Evolutionary conservation across 225 moss, liverwort and hornwort species (phyloP), one percentile per base, ranked within the genome.

Genomic region (Pleurozium schreberi): DNA sequence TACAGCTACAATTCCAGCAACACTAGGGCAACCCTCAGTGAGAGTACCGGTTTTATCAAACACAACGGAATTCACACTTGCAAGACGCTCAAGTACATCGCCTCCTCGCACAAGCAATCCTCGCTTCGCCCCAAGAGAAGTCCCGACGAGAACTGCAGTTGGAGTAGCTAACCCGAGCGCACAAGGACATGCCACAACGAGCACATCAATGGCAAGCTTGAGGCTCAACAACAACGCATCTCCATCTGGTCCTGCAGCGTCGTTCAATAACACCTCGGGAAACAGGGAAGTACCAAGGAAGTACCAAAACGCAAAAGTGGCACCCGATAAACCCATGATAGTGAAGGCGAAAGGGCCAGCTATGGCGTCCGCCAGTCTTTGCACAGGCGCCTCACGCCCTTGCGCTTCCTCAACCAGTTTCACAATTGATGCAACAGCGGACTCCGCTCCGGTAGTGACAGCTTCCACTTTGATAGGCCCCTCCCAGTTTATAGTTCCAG

Each of bases 21-120:
- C 96, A 57, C 93, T 95, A 65, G 98, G 98, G 88, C 92, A 91
- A 78, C 98, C 98, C 75, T 96, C 93, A n/a, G 98, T 98, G 26
- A 98, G 87, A 45, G 98, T 98, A 68, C 98, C 98, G 52, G 97
- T 98, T 87, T 98, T 98, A 57, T 98, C 98, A 89, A 98, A 96
- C 76, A 98, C 94, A 36, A 97, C 89, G 22, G 90, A 88, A 92
- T 96, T 89, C 40, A 97, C 94, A 67, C 93, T 91, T 84, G 98
- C 98, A 62, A 98, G 90, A 75, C 95, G 96, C 91, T 98, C 98
- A 53, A 98, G 91, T 13, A 96, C 96, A 79, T 98, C 98, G 81
- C 98, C 98, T 73, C 98, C 98, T 47, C 97, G 92, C 53, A 98
- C 91, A 79, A 98, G 71, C 27, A 98, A 89, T 11, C 98, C 98